phyloP scores from a whole-genome alignment of 2,329 filamentous ascomycete genomes.

The Neurospora sp. region DNA sequence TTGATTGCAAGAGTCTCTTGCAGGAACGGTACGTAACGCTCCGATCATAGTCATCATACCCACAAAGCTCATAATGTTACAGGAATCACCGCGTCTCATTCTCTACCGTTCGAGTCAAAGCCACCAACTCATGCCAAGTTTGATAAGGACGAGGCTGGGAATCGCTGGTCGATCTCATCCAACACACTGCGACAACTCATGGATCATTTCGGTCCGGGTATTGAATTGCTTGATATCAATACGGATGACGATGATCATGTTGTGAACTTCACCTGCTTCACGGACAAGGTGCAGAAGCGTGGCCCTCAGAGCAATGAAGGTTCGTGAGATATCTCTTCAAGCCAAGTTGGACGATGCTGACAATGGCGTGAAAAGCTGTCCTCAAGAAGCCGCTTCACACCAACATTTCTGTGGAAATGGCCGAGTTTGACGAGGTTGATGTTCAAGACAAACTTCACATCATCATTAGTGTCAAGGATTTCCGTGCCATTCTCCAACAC shows the following conservation, averaged over 20 bases:
- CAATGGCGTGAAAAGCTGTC: slow-evolving; percentile 40
- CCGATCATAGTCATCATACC: no score
- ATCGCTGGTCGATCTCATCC: slow-evolving; percentile 64
- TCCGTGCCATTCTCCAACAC: slow-evolving; percentile 68
- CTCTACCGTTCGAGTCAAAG: slow-evolving; percentile 62
- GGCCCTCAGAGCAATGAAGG: slow-evolving; percentile 33
- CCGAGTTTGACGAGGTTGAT: slow-evolving; percentile 66
- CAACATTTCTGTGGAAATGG: slow-evolving; percentile 64
- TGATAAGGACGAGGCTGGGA: slow-evolving; percentile 52
- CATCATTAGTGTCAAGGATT: slow-evolving; percentile 74
- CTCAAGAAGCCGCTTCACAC: slow-evolving; percentile 74
- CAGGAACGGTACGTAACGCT: slow-evolving; percentile 46
- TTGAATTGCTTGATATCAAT: slow-evolving; percentile 72
- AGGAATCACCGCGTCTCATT: slow-evolving; percentile 69
- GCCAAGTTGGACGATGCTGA: slow-evolving; percentile 7
- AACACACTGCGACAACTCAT: slow-evolving; percentile 63
- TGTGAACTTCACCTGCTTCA: slow-evolving; percentile 71
- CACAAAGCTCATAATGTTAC: slow-evolving; percentile 12
- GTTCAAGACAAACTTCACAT: slow-evolving; percentile 70
- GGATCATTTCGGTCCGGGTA: slow-evolving; percentile 71
- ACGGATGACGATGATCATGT: slow-evolving; percentile 56
- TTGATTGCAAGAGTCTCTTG: slow-evolving; percentile 66
- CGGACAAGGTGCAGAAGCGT: slow-evolving; percentile 64
- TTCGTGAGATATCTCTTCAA: slow-evolving; percentile 18
- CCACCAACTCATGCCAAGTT: slow-evolving; percentile 72